These are phyloP conservation scores for Cephaloascus albidus DNA, from an alignment of 805 yeast genomes.

Conservation along the genomic window DNA sequence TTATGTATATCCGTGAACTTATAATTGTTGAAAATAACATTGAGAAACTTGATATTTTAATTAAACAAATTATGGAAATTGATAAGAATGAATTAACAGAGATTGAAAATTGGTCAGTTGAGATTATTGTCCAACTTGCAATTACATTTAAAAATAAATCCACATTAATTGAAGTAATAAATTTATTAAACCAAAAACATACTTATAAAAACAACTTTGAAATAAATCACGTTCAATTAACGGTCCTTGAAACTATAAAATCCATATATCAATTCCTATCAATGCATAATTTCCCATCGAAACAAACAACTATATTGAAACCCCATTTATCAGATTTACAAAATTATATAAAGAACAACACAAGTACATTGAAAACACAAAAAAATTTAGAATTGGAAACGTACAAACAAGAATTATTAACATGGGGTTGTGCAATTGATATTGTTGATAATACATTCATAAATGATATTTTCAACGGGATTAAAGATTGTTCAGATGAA, in stretches of 20 bases:
- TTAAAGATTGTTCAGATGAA: slow-evolving; percentile 4
- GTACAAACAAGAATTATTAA: slow-evolving; percentile 3
- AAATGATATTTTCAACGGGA: slow-evolving; percentile 7
- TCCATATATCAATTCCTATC: not conserved
- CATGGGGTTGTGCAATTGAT: slow-evolving; percentile 7
- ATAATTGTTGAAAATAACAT: slow-evolving; percentile 22
- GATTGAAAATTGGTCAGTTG: slow-evolving; percentile 24
- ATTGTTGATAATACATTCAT: slow-evolving; percentile 4
- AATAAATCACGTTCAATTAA: not conserved
- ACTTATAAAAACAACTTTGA: not conserved
- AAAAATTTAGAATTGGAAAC: slow-evolving; percentile 2
- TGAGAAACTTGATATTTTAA: slow-evolving; percentile 12
- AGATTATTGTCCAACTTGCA: slow-evolving; percentile 8
- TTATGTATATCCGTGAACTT: slow-evolving; percentile 28
- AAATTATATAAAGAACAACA: slow-evolving; percentile 4
- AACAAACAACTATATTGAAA: slow-evolving; percentile 7
- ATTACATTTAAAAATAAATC: not conserved
- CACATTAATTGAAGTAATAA: not conserved
- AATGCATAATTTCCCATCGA: slow-evolving; percentile 7
- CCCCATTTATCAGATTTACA: slow-evolving; percentile 5
- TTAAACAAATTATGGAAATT: slow-evolving; percentile 5
- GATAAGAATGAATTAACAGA: slow-evolving; percentile 13
- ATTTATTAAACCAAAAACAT: slow-evolving; percentile 7
- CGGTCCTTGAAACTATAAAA: not conserved
- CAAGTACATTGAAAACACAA: slow-evolving; percentile 3